These are phyloP conservation scores for Paragyromitra xinjiangensis DNA, from an alignment of 495 filamentous ascomycete genomes.

Conservation along the genomic window DNA sequence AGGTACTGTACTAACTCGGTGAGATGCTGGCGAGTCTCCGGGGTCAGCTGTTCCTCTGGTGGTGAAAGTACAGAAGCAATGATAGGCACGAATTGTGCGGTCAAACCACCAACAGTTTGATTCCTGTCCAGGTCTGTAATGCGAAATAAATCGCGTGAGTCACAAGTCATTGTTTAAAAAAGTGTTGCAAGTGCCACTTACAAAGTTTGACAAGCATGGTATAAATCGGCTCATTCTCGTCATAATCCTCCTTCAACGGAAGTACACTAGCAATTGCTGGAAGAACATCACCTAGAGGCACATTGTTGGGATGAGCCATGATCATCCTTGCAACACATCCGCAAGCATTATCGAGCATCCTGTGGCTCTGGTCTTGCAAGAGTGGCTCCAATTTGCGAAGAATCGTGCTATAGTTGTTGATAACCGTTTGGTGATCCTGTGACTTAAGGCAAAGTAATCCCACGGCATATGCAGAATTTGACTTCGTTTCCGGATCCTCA, in stretches of 20 bases:
- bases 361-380: slow-evolving; percentile 75
- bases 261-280: slow-evolving; percentile 80
- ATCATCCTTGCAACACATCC: slow-evolving; percentile 95
- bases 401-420: slow-evolving; percentile 77
- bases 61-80: slow-evolving; percentile 81
- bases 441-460: slow-evolving; percentile 85
- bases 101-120: slow-evolving; percentile 76
- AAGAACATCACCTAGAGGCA: slow-evolving; percentile 81
- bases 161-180: background rate
- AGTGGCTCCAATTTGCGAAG: slow-evolving; percentile 84
- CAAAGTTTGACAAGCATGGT: slow-evolving; percentile 86
- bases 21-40: slow-evolving; percentile 76
- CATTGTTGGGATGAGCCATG: slow-evolving; percentile 76
- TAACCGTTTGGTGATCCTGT: slow-evolving; percentile 72
- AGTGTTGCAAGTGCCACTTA: slow-evolving; percentile 62
- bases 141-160: slow-evolving; percentile 47
- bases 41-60: slow-evolving; percentile 83
- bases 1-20: slow-evolving; percentile 77
- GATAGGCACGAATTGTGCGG: slow-evolving; percentile 77
- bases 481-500: slow-evolving; percentile 89
- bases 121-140: slow-evolving; percentile 74
- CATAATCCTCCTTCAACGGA: slow-evolving; percentile 91
- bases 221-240: slow-evolving; percentile 94
- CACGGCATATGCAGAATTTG: slow-evolving; percentile 89
- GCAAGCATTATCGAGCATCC: slow-evolving; percentile 90